Percentiles rank a stretch among this genome's conserved stretches.
Conservation (phyloP, 148 eudicot species). For the Rhododendron ferrugineum region DNA sequence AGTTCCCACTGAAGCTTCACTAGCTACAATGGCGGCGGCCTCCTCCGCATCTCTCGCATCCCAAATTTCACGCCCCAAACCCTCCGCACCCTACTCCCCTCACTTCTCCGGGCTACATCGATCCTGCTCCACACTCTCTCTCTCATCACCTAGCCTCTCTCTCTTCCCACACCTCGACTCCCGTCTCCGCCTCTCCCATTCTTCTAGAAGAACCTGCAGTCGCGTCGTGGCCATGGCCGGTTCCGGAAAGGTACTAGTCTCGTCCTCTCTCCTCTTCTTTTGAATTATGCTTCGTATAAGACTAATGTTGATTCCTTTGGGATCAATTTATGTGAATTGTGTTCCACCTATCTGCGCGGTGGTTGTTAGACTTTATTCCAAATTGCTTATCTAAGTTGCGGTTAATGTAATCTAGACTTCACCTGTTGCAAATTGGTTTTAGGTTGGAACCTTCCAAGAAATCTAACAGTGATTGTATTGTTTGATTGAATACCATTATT, state of each 20-base stretch:
- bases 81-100: slow-evolving; percentile 11
- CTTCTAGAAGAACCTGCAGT: slow-evolving; percentile 41
- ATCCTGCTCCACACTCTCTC: slow-evolving; percentile 31
- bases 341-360: neutral
- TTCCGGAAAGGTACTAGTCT: slow-evolving; percentile 53
- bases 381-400: no score
- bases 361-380: no score
- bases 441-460: neutral
- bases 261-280: neutral
- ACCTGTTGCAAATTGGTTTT: no score
- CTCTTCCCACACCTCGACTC: slow-evolving; percentile 52
- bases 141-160: slow-evolving; percentile 29
- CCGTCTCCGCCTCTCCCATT: slow-evolving; percentile 44
- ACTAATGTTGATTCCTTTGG: neutral
- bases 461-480: neutral
- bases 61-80: neutral
- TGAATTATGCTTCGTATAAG: neutral
- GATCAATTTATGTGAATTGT: neutral
- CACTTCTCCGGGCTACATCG: slow-evolving; percentile 58
- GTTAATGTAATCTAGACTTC: no score
- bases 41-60: slow-evolving; percentile 50
- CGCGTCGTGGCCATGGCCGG: slow-evolving; percentile 77
- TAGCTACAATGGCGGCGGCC: slow-evolving; percentile 28
- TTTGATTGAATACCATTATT: neutral
- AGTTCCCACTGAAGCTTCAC: neutral